Conservation (phyloP, 1,139 yeast genomes). For the Kodamaea suecica region DNA sequence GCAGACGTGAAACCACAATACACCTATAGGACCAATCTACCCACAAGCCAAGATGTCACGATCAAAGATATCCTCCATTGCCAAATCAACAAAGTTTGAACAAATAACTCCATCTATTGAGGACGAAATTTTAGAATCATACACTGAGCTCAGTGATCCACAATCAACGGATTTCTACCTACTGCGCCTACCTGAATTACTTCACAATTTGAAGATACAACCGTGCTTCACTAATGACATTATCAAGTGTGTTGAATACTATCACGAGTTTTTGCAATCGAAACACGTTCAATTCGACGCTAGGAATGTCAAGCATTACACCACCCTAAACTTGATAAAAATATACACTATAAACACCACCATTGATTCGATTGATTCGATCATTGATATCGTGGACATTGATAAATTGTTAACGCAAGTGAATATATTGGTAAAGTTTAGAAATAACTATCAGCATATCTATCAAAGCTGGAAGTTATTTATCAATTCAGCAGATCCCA, state of each 20-base stretch:
- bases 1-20: no score
- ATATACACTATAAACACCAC: constrained; percentile 31
- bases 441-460: constrained; percentile 32
- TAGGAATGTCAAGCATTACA: constrained; percentile 21
- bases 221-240: constrained; percentile 34
- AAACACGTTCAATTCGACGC: constrained; percentile 10
- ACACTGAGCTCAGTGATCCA: constrained; percentile 23
- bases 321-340: constrained; percentile 27
- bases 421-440: constrained; percentile 30
- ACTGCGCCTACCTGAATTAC: constrained; percentile 24
- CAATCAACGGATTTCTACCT: constrained; percentile 30
- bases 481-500: constrained; percentile 21
- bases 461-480: constrained; percentile 36
- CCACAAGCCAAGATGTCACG: no score
- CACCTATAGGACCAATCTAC: no score
- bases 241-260: constrained; percentile 31
- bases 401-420: constrained; percentile 35
- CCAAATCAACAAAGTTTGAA: constrained; percentile 15
- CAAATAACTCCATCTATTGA: constrained; percentile 22
- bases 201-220: constrained; percentile 29
- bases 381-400: constrained; percentile 41
- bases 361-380: constrained; percentile 17
- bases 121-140: constrained; percentile 34
- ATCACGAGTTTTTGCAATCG: constrained; percentile 26
- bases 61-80: background rate